Conservation (phyloP, 2,329 filamentous ascomycete genomes). For the Phialemoniopsis sp. region DNA sequence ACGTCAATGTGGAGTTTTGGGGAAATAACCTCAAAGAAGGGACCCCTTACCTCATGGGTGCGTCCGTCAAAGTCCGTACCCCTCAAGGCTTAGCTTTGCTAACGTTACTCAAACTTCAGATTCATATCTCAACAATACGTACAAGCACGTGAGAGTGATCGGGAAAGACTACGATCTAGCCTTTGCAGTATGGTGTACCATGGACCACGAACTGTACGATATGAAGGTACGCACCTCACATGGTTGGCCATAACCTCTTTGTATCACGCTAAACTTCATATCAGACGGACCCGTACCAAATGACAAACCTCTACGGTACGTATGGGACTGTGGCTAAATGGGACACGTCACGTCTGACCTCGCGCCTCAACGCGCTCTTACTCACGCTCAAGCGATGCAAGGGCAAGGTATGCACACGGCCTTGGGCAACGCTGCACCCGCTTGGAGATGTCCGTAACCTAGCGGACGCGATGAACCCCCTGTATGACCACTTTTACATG, state of each 20-base stretch:
- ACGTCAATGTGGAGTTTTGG: constrained; percentile 57
- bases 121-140: constrained; percentile 54
- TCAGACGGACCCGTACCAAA: constrained; percentile 48
- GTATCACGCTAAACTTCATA: too few species aligned
- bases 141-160: constrained; percentile 56
- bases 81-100: too few species aligned
- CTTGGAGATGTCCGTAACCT: constrained; percentile 45
- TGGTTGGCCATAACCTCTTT: too few species aligned
- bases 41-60: too few species aligned
- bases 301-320: constrained; percentile 39
- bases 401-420: constrained; percentile 44
- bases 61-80: too few species aligned
- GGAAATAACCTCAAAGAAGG: constrained; percentile 36
- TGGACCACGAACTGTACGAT: constrained; percentile 64
- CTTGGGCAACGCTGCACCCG: constrained; percentile 55
- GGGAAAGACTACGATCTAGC: constrained; percentile 53
- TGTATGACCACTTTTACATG: constrained; percentile 51
- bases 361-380: constrained; percentile 53
- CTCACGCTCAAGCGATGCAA: constrained; percentile 60
- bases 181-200: constrained; percentile 67
- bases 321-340: constrained; percentile 6
- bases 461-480: constrained; percentile 39
- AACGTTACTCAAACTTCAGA: too few species aligned
- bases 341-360: constrained; percentile 17
- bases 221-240: constrained; percentile 36